A percentile compares a stretch with the other conserved stretches of the same genome.
Evolutionary conservation across 495 filamentous ascomycete species (phyloP).

Genomic region (Podospora pseudopauciseta): DNA sequence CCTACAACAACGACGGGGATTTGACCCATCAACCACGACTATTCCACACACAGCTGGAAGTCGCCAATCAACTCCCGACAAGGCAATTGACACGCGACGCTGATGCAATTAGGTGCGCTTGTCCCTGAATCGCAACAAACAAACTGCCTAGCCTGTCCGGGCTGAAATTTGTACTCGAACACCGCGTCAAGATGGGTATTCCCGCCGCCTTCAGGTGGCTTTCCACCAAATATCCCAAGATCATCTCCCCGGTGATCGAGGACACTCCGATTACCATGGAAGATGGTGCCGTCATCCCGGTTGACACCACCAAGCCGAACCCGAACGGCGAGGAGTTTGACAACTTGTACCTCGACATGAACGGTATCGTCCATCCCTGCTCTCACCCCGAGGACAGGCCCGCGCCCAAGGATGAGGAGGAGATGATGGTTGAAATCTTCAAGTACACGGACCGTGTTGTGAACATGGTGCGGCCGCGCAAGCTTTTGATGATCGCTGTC

Average conservation of each 20-base stretch:
- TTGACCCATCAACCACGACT: background rate
- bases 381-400: constrained; percentile 94
- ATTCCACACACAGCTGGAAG: background rate
- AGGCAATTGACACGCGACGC: background rate
- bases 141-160: background rate
- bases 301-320: constrained; percentile 80
- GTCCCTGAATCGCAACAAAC: background rate
- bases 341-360: constrained; percentile 99
- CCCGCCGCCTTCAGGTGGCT: constrained; percentile 92
- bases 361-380: constrained; percentile 98
- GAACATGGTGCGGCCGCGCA: constrained; percentile 95
- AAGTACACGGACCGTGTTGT: constrained; percentile 96
- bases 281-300: constrained; percentile 74
- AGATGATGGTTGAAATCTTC: constrained; percentile 99
- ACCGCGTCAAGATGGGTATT: constrained; percentile 72
- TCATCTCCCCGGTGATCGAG: constrained; percentile 86
- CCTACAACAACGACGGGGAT: background rate
- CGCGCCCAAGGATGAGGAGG: constrained; percentile 86
- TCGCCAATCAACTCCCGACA: background rate
- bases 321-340: constrained; percentile 98
- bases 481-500: constrained; percentile 95
- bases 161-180: background rate
- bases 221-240: constrained; percentile 93
- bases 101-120: background rate
- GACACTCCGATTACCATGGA: constrained; percentile 70